Evolutionary conservation across 129 eudicot species (phyloP).

Genomic region (Calendula officinalis): DNA sequence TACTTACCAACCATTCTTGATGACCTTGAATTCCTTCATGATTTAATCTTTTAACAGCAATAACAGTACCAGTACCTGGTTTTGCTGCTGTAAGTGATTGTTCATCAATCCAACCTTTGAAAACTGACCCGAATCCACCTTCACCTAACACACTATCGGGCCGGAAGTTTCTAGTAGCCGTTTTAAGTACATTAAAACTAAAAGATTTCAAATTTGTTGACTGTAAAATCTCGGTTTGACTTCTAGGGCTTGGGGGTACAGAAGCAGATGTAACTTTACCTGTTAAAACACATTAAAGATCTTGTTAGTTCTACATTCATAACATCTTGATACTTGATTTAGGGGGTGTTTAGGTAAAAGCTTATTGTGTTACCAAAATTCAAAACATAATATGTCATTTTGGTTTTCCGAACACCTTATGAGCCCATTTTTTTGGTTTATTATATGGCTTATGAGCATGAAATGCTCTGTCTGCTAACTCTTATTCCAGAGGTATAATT

Average conservation of each 20-base stretch:
- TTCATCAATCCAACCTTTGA: constrained; percentile 81
- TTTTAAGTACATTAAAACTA: constrained; percentile 43
- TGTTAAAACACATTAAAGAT: constrained; percentile 5
- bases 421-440: no score
- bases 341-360: no score
- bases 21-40: constrained; percentile 79
- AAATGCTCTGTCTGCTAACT: not conserved
- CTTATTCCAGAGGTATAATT: no score
- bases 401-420: no score
- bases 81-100: constrained; percentile 57
- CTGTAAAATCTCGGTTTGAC: constrained; percentile 59
- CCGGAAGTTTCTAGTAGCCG: constrained; percentile 68
- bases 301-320: no score
- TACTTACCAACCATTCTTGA: constrained; percentile 78
- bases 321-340: no score
- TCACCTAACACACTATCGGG: constrained; percentile 85
- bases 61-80: constrained; percentile 63
- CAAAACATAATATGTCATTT: no score
- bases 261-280: constrained; percentile 37
- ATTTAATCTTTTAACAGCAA: constrained; percentile 65
- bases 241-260: constrained; percentile 40
- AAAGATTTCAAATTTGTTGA: constrained; percentile 50
- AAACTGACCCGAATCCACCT: constrained; percentile 81
- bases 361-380: no score
- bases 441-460: no score